phyloP scores from a whole-genome alignment of 139 green algal species.

The Choricystis sp. region DNA sequence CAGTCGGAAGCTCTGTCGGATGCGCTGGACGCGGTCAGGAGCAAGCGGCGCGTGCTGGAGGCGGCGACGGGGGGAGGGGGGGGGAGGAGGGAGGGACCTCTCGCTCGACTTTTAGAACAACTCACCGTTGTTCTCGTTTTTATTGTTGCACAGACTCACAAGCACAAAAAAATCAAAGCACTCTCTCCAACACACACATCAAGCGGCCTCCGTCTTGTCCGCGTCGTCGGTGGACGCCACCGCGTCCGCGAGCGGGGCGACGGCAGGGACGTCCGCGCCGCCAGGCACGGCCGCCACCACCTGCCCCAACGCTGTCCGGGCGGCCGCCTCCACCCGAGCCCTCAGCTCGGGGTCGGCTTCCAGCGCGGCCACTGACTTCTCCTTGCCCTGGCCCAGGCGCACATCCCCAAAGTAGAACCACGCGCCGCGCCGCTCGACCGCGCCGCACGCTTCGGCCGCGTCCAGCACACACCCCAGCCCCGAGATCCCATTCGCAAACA shows the following conservation, averaged over 20 bases:
- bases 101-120: too few species aligned
- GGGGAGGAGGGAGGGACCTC: too few species aligned
- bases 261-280: too few species aligned
- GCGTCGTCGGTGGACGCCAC: background rate
- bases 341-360: slow-evolving; percentile 18
- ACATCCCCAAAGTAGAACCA: slow-evolving; percentile 48
- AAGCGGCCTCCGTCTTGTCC: too few species aligned
- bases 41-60: background rate
- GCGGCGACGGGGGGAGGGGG: too few species aligned
- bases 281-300: background rate
- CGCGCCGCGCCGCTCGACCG: slow-evolving; percentile 42
- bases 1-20: background rate
- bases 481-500: slow-evolving; percentile 68
- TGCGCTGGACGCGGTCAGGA: background rate
- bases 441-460: slow-evolving; percentile 44
- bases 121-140: too few species aligned
- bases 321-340: background rate
- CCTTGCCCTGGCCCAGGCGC: slow-evolving; percentile 38
- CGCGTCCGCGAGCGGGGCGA: too few species aligned
- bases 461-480: slow-evolving; percentile 54
- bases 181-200: too few species aligned
- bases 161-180: too few species aligned
- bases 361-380: slow-evolving; percentile 36
- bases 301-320: background rate
- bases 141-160: too few species aligned